Evolutionary conservation across 2,329 filamentous ascomycete species (phyloP), one percentile per base, ranked within the genome.

Genomic region (Ophiostoma tasmaniense): DNA sequence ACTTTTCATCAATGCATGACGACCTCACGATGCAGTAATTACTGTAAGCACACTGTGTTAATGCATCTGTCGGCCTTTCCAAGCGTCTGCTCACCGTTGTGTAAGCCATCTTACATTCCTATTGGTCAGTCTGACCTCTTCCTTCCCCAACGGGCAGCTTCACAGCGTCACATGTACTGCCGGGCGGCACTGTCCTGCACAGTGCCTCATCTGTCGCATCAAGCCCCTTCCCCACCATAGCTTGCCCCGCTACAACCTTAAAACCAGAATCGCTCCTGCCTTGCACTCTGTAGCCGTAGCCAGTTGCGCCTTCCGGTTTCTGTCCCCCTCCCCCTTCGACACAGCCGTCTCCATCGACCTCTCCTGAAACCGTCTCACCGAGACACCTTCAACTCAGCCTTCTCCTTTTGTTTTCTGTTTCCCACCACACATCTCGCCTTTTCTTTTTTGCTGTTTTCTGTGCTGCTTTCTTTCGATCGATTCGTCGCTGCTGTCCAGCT

Each of bases 291-390:
- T 67, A 30, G 37, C 30, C 59, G 14, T 28, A 33, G 52, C 55
- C 55, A 28, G 22, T 68, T 65, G 52, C 33, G 42, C 28, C 37
- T 52, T 50, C 67, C 67, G 66, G n/a, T 25, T 70, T 64, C 59
- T 30, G 55, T 50, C 45, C 45, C 50, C 50, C 42, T 50, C 35
- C 59, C 52, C 67, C 25, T 66, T 42, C 67, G 45, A 61, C 67
- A 64, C 61, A 64, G 68, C 65, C 45, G 30, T 37, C 14, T 45
- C 22, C 65, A 37, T 69, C 66, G 67, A 39, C 64, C 59, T 59
- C 64, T 71, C 66, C 68, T 72, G 71, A 72, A 72, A 72, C 71
- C 64, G 61, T 37, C 68, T 67, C 67, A 39, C 71, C 67, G 33
- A 37, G 35, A 65, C 59, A 39, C 37, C 55, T 55, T 61, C 35